phyloP scores from a whole-genome alignment of 1,284 basidiomycete genomes.

The Inonotus hispidus region DNA sequence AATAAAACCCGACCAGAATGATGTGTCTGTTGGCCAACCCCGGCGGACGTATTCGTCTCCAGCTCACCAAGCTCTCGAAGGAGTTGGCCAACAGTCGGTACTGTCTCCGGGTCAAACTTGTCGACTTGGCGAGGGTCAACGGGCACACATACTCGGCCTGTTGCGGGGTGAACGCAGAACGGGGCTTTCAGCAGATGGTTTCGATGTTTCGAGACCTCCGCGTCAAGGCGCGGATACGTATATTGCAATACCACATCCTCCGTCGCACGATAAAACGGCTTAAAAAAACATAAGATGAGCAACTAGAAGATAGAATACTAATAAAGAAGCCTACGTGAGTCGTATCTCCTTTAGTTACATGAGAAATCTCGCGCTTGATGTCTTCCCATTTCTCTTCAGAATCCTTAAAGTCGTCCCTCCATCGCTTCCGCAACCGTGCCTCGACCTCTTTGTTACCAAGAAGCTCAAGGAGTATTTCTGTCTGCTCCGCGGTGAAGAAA shows the following conservation, averaged over 20 bases:
- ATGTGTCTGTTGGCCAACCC: conserved; percentile 31
- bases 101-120: conserved; percentile 78
- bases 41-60: conserved; percentile 30
- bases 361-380: conserved; percentile 35
- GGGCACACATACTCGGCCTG: conserved; percentile 93
- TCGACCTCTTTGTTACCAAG: conserved; percentile 60
- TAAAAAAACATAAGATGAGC: neutral
- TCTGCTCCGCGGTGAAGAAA: conserved; percentile 70
- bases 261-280: conserved; percentile 36
- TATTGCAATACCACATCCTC: conserved; percentile 93
- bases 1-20: conserved; percentile 40
- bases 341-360: conserved; percentile 18
- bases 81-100: conserved; percentile 85
- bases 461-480: conserved; percentile 69
- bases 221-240: conserved; percentile 94
- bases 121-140: conserved; percentile 77
- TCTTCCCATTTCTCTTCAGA: conserved; percentile 75
- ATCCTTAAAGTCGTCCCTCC: conserved; percentile 51
- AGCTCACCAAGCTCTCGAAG: conserved; percentile 70
- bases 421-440: conserved; percentile 48
- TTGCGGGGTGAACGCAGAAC: conserved; percentile 96
- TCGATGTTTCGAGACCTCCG: conserved; percentile 94
- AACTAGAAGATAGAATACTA: neutral
- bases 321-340: neutral
- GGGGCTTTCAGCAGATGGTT: conserved; percentile 98